phyloP scores from a whole-genome alignment of 352 stramenopile genomes.

The Phytopythium litorale region DNA sequence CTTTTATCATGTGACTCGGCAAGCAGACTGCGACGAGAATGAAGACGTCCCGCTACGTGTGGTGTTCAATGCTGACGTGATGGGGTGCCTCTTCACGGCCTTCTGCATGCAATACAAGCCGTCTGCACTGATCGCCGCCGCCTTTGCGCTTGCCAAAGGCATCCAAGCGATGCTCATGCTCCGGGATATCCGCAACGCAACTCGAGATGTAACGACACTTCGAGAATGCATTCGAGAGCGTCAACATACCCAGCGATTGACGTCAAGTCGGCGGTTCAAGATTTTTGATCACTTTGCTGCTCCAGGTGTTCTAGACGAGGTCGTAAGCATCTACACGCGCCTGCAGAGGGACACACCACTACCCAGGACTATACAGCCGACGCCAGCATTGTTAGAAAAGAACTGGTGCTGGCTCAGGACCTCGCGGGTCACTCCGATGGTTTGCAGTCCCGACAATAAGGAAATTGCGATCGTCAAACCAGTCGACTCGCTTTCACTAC shows the following conservation, averaged over 20 bases:
- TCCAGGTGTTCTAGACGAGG: too few relatives aligned
- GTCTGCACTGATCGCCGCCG: conserved; percentile 10
- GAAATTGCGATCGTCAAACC: too few relatives aligned
- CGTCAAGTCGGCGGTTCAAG: too few relatives aligned
- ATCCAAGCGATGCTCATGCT: conserved; percentile 9
- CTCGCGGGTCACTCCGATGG: too few relatives aligned
- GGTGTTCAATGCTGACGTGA: conserved; percentile 41
- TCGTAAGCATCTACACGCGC: too few relatives aligned
- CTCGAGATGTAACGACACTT: conserved; percentile 8
- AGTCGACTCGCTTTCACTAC: too few relatives aligned
- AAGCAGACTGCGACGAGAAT: conserved; percentile 14
- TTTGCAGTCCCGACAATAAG: too few relatives aligned
- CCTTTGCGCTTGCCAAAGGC: conserved; percentile 13
- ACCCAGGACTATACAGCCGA: too few relatives aligned
- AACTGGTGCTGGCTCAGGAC: too few relatives aligned
- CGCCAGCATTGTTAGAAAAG: too few relatives aligned
- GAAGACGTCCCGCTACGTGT: conserved; percentile 18
- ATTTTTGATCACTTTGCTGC: too few relatives aligned
- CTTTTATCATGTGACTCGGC: conserved; percentile 11
- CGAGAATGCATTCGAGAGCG: background rate
- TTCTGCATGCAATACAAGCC: conserved; percentile 28
- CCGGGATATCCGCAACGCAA: background rate
- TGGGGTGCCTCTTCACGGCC: conserved; percentile 34
- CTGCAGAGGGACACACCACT: too few relatives aligned
- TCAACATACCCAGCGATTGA: background rate